A percentile compares a stretch with the other conserved stretches of the same genome.
These are phyloP conservation scores for Eustoma russellianum DNA, from an alignment of 257 asterid species.

Conservation along the genomic window DNA sequence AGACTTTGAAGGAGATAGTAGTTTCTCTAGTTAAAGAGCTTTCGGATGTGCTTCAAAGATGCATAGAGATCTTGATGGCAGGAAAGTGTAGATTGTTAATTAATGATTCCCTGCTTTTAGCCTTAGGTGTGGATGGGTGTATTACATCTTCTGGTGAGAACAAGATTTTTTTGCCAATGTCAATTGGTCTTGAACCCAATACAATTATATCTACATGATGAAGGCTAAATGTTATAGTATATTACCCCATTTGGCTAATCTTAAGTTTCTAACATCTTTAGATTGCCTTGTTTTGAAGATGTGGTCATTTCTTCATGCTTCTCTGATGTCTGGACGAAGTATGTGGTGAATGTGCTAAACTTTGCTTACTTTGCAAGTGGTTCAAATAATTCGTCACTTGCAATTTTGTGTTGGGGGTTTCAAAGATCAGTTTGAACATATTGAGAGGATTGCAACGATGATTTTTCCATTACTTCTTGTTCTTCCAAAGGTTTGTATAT, in stretches of 20 bases:
- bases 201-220: too few species aligned
- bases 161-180: too few species aligned
- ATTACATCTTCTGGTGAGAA: neutral
- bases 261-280: too few species aligned
- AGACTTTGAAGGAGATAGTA: slow-evolving; percentile 42
- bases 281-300: too few species aligned
- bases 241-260: too few species aligned
- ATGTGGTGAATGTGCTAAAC: too few species aligned
- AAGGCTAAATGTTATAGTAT: too few species aligned
- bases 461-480: slow-evolving; percentile 65
- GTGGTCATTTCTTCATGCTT: too few species aligned
- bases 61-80: slow-evolving; percentile 45
- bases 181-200: too few species aligned
- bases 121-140: neutral
- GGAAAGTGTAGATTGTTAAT: slow-evolving; percentile 31
- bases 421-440: slow-evolving; percentile 44
- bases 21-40: slow-evolving; percentile 45
- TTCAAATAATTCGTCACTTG: slow-evolving; percentile 37
- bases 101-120: neutral
- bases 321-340: too few species aligned
- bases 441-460: slow-evolving; percentile 33
- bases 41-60: slow-evolving; percentile 47
- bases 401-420: slow-evolving; percentile 42
- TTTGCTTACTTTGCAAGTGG: slow-evolving; percentile 40
- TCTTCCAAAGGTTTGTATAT: slow-evolving; percentile 56